Percentiles rank a stretch among this genome's conserved stretches.
These are phyloP conservation scores for Trametes cingulata DNA, from an alignment of 768 basidiomycete species.

Conservation along the genomic window DNA sequence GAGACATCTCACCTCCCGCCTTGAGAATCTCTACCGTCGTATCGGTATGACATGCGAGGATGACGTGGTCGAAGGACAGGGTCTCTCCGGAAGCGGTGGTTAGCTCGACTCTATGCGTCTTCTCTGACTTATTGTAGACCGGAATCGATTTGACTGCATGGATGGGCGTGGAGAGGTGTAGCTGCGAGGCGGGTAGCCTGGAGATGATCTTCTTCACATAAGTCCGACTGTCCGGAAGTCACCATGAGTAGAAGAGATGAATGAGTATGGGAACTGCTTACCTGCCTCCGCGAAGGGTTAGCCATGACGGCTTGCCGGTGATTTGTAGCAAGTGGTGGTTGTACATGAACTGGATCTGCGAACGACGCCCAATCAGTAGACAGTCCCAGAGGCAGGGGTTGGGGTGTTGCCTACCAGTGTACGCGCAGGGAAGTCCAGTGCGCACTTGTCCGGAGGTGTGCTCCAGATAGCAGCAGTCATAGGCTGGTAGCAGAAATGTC, in stretches of 20 bases:
- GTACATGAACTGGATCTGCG: constrained; percentile 65
- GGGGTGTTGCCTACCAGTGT: constrained; percentile 48
- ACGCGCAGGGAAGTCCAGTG: constrained; percentile 67
- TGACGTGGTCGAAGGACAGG: constrained; percentile 65
- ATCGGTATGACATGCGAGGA: constrained; percentile 75
- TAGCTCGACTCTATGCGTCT: constrained; percentile 38
- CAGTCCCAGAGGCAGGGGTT: not conserved
- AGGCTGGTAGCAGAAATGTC: constrained; percentile 39
- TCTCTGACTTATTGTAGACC: not conserved
- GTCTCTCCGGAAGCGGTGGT: constrained; percentile 47
- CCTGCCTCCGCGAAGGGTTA: constrained; percentile 75
- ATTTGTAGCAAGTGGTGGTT: constrained; percentile 77
- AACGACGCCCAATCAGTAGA: not conserved
- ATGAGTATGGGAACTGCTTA: constrained; percentile 30
- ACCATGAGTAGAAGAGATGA: not conserved
- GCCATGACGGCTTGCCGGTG: constrained; percentile 68
- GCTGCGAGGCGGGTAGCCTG: constrained; percentile 48
- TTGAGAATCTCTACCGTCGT: constrained; percentile 53
- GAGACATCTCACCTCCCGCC: constrained; percentile 49
- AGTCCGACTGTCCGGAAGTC: constrained; percentile 44
- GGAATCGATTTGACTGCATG: constrained; percentile 33
- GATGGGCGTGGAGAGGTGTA: constrained; percentile 64
- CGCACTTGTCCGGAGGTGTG: constrained; percentile 69
- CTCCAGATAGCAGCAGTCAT: constrained; percentile 85
- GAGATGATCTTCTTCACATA: constrained; percentile 67